phyloP scores from a whole-genome alignment of 1,284 basidiomycete species.

The Moesziomyces sp. region DNA sequence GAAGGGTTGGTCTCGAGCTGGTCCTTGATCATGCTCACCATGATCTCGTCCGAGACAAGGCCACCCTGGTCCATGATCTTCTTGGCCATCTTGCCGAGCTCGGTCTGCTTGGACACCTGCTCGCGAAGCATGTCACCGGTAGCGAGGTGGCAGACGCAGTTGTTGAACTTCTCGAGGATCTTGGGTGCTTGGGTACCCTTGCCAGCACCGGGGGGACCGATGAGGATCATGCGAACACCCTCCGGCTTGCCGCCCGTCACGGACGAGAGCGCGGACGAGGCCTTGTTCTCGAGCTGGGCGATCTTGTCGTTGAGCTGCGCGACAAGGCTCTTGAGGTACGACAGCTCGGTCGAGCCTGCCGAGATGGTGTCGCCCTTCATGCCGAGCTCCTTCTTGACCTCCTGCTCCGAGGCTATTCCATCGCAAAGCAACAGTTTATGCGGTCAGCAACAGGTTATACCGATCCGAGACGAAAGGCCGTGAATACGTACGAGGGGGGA shows the following conservation, averaged over 20 bases:
- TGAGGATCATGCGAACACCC: constrained; percentile 80
- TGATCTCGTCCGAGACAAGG: constrained; percentile 93
- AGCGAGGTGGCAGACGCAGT: constrained; percentile 93
- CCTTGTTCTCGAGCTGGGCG: constrained; percentile 48
- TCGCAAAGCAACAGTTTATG: background rate
- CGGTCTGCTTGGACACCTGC: constrained; percentile 87
- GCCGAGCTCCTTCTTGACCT: constrained; percentile 42
- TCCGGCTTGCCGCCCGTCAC: constrained; percentile 25
- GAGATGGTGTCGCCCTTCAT: constrained; percentile 47
- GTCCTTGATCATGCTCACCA: constrained; percentile 96
- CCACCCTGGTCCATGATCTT: constrained; percentile 92
- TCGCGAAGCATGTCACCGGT: constrained; percentile 98
- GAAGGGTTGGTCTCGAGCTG: constrained; percentile 91
- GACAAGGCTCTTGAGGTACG: constrained; percentile 64
- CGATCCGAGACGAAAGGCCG: too few species aligned
- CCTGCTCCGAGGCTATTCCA: constrained; percentile 22
- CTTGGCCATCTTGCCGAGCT: constrained; percentile 90
- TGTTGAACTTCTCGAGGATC: constrained; percentile 84
- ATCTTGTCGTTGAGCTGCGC: constrained; percentile 66
- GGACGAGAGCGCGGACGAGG: constrained; percentile 28
- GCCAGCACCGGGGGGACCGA: constrained; percentile 97
- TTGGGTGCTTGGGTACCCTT: constrained; percentile 97
- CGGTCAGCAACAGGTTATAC: constrained; percentile 8
- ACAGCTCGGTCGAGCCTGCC: constrained; percentile 48
- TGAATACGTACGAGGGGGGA: constrained; percentile 37